A percentile compares a stretch with the other conserved stretches of the same genome.
Evolutionary conservation across 2,329 filamentous ascomycete species (phyloP).

Genomic region (Ophiostoma sp.): DNA sequence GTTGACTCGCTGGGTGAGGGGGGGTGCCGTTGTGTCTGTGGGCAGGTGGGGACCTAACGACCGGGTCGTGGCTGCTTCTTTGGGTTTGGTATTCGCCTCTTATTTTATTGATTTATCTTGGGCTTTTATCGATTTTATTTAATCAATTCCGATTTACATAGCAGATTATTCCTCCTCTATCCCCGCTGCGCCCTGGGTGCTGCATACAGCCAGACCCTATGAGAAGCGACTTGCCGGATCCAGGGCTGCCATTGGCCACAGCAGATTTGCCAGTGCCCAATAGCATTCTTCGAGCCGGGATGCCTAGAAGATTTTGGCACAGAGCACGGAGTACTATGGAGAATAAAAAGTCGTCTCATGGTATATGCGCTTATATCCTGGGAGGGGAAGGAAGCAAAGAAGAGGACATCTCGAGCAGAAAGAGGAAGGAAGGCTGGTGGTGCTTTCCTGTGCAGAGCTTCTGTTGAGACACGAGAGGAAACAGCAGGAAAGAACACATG

Average conservation of each 20-base stretch:
- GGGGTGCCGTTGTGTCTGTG: slow-evolving; percentile 12
- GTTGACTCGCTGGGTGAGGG: neutral
- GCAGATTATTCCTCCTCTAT: neutral
- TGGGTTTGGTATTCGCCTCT: neutral
- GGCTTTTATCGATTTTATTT: slow-evolving; percentile 1
- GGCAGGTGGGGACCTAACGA: slow-evolving; percentile 14
- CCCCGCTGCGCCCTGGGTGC: slow-evolving; percentile 32
- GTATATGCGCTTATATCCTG: neutral
- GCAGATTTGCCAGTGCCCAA: slow-evolving; percentile 26
- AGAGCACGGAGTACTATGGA: slow-evolving; percentile 4
- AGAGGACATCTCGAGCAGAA: neutral
- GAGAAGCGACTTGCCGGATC: slow-evolving; percentile 32
- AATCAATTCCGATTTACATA: neutral
- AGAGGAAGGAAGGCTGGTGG: neutral
- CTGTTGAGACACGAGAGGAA: neutral
- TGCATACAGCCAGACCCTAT: slow-evolving; percentile 39
- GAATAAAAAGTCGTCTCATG: neutral
- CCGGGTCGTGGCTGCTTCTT: slow-evolving; percentile 2
- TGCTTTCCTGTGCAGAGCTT: neutral
- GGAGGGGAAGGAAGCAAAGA: neutral
- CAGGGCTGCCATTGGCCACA: slow-evolving; percentile 34
- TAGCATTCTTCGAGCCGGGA: slow-evolving; percentile 17
- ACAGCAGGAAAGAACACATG: neutral
- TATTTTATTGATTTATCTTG: neutral
- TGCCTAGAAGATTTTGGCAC: slow-evolving; percentile 9